Evolutionary conservation across 1,139 yeast genomes (phyloP).

Genomic region (Hemisphaericaspora xylofermentans): DNA sequence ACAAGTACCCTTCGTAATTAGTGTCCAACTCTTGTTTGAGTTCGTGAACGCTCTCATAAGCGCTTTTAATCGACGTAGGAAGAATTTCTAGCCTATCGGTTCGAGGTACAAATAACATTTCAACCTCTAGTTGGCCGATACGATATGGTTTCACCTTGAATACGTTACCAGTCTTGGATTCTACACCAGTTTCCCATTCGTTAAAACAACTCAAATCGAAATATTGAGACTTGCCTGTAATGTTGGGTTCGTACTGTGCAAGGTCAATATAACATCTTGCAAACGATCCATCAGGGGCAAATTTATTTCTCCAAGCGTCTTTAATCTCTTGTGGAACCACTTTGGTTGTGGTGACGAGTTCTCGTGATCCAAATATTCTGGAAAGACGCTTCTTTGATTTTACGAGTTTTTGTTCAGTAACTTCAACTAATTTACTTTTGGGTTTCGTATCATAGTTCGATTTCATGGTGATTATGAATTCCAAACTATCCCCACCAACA

Average conservation of each 20-base stretch:
- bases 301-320: slow-evolving; percentile 56
- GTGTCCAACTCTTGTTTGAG: slow-evolving; percentile 39
- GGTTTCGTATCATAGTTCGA: slow-evolving; percentile 55
- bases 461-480: slow-evolving; percentile 74
- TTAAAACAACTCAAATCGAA: slow-evolving; percentile 66
- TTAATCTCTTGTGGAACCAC: slow-evolving; percentile 50
- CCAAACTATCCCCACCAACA: slow-evolving; percentile 62
- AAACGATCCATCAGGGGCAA: slow-evolving; percentile 87
- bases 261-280: slow-evolving; percentile 72
- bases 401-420: slow-evolving; percentile 51
- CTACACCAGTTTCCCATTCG: slow-evolving; percentile 67
- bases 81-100: slow-evolving; percentile 54
- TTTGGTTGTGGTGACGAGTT: slow-evolving; percentile 51
- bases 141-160: slow-evolving; percentile 46
- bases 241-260: slow-evolving; percentile 53
- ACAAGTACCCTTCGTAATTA: slow-evolving; percentile 58
- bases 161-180: slow-evolving; percentile 22
- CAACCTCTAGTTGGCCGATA: slow-evolving; percentile 67
- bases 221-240: slow-evolving; percentile 52
- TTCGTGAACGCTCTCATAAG: slow-evolving; percentile 52
- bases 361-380: slow-evolving; percentile 50
- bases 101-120: slow-evolving; percentile 72
- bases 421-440: slow-evolving; percentile 54
- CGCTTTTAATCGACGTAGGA: slow-evolving; percentile 65
- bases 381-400: slow-evolving; percentile 47